Percentiles rank a stretch among this genome's conserved stretches.
Evolutionary conservation across 179 eudicot species (phyloP).

Genomic region (Corrigiola litoralis): DNA sequence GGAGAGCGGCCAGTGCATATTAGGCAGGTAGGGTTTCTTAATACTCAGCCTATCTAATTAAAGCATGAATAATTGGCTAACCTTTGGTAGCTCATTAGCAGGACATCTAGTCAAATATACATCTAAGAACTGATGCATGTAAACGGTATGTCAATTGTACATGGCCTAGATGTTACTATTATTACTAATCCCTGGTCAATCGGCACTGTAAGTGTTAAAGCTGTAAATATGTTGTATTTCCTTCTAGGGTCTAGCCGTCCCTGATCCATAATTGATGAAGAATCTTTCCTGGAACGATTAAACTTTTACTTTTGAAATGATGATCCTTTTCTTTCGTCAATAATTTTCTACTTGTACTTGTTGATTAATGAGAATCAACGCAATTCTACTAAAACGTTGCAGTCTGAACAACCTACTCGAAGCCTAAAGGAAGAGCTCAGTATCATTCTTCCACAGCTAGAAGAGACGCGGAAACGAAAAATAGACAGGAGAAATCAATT

Average conservation of each 20-base stretch:
- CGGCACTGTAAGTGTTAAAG: too few relatives aligned
- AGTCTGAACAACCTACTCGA: slow-evolving; percentile 72
- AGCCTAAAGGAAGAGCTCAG: slow-evolving; percentile 77
- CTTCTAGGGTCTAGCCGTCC: neutral
- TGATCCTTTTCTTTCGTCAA: neutral
- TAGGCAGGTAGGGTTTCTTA: slow-evolving; percentile 53
- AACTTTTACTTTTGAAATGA: too few relatives aligned
- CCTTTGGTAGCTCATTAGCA: neutral
- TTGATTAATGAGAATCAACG: neutral
- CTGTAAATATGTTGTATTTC: too few relatives aligned
- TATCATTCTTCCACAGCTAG: slow-evolving; percentile 73
- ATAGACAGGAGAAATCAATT: slow-evolving; percentile 65
- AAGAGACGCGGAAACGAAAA: slow-evolving; percentile 86
- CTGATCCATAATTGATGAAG: neutral
- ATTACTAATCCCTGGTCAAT: neutral
- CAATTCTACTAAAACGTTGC: slow-evolving; percentile 1
- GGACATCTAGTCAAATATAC: neutral
- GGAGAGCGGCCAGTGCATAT: slow-evolving; percentile 85
- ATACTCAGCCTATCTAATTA: neutral
- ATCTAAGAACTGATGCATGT: neutral
- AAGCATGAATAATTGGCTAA: neutral
- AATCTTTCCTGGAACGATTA: too few relatives aligned
- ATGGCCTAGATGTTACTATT: neutral
- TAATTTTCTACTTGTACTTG: neutral
- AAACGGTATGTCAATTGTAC: neutral